These are phyloP conservation scores for Ammopiptanthus mongolicus DNA, from an alignment of 306 rosid genomes.

Conservation along the genomic window DNA sequence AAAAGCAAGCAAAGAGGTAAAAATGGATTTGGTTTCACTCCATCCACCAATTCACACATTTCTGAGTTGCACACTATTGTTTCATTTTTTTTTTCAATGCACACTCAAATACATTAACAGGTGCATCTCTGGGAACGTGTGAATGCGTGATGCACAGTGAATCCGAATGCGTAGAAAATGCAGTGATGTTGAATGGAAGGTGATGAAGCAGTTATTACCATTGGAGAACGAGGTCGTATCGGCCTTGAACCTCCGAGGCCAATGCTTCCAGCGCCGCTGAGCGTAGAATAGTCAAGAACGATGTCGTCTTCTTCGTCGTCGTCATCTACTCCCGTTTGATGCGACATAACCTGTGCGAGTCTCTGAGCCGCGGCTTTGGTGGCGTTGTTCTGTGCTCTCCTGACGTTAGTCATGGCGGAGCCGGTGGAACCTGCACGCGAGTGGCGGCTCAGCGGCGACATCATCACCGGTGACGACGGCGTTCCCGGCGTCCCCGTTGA, in stretches of 20 bases:
- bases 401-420: conserved; percentile 24
- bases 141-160: no score
- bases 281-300: conserved; percentile 41
- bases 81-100: no score
- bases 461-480: conserved; percentile 49
- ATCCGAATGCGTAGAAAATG: no score
- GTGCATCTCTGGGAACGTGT: no score
- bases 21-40: no score
- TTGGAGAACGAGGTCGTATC: conserved; percentile 57
- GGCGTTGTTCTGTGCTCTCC: conserved; percentile 63
- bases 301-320: conserved; percentile 69
- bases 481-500: conserved; percentile 35
- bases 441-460: conserved; percentile 45
- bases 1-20: neutral
- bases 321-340: conserved; percentile 36
- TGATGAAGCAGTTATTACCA: conserved; percentile 41
- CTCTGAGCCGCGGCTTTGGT: conserved; percentile 93
- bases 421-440: conserved; percentile 50
- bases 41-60: no score
- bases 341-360: conserved; percentile 96
- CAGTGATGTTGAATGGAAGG: no score
- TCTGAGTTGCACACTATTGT: no score
- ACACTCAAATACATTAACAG: no score
- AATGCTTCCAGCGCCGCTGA: conserved; percentile 51
- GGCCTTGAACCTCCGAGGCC: conserved; percentile 75